These are phyloP conservation scores for Hypocrella siamensis DNA, from an alignment of 2,329 filamentous ascomycete genomes.

Conservation along the genomic window DNA sequence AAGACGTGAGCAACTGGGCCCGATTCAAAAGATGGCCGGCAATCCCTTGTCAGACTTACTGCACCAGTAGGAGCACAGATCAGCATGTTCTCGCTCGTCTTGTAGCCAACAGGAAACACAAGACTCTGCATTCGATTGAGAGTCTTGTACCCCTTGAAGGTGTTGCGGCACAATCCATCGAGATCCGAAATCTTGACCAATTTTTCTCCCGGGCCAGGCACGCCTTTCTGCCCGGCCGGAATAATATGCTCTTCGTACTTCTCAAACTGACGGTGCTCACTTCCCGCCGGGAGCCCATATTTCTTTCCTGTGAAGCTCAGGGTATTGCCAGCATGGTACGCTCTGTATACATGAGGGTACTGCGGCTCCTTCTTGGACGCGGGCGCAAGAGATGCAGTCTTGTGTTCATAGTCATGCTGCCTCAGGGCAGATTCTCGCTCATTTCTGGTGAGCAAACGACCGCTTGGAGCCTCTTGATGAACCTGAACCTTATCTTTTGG, in stretches of 20 bases:
- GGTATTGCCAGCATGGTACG: constrained; percentile 71
- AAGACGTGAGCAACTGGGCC: neutral
- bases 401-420: constrained; percentile 68
- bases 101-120: constrained; percentile 89
- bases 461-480: constrained; percentile 18
- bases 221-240: constrained; percentile 67
- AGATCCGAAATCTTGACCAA: constrained; percentile 67
- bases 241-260: constrained; percentile 85
- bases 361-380: constrained; percentile 56
- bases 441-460: constrained; percentile 52
- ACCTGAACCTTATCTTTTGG: constrained; percentile 17
- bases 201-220: constrained; percentile 54
- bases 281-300: constrained; percentile 68
- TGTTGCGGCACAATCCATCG: constrained; percentile 79
- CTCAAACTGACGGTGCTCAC: constrained; percentile 49
- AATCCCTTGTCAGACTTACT: constrained; percentile 23
- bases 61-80: constrained; percentile 96
- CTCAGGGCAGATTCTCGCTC: constrained; percentile 69
- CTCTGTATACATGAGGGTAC: constrained; percentile 89
- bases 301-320: constrained; percentile 66
- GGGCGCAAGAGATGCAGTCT: constrained; percentile 54
- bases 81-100: constrained; percentile 94
- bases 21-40: neutral
- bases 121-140: constrained; percentile 98
- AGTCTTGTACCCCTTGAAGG: constrained; percentile 84